Conservation (phyloP, 163 green algal species). For the Picocystis sp. region DNA sequence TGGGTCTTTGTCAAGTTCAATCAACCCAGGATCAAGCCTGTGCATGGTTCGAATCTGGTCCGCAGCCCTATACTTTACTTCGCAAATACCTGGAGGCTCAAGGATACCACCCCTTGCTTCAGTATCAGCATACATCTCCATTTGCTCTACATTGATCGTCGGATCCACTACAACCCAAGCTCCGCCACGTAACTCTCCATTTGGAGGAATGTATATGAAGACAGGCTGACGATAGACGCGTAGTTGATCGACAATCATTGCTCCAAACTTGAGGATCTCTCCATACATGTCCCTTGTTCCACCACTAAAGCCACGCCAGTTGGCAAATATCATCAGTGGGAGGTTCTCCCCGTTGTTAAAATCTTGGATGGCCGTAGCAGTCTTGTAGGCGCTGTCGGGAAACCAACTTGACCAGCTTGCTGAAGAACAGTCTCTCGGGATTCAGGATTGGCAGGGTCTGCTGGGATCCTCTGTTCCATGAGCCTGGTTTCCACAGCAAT, state of each 20-base stretch:
- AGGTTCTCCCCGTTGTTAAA: slow-evolving; percentile 79
- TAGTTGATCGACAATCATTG: slow-evolving; percentile 82
- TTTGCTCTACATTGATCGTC: slow-evolving; percentile 43
- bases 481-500: slow-evolving; percentile 82
- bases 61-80: slow-evolving; percentile 88
- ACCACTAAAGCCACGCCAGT: slow-evolving; percentile 96
- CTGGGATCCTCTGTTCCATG: slow-evolving; percentile 62
- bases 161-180: slow-evolving; percentile 97
- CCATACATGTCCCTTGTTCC: slow-evolving; percentile 95
- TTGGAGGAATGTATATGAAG: slow-evolving; percentile 88
- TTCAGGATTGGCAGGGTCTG: slow-evolving; percentile 73
- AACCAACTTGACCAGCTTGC: slow-evolving; percentile 89
- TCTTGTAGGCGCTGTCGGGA: slow-evolving; percentile 91
- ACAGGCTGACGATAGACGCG: slow-evolving; percentile 77
- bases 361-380: slow-evolving; percentile 89
- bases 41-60: slow-evolving; percentile 79
- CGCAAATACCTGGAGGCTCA: slow-evolving; percentile 88
- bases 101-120: slow-evolving; percentile 69
- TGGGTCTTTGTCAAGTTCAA: too few relatives aligned
- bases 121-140: slow-evolving; percentile 69
- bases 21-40: slow-evolving; percentile 16
- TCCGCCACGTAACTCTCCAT: slow-evolving; percentile 87
- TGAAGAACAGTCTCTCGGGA: slow-evolving; percentile 47
- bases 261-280: slow-evolving; percentile 71
- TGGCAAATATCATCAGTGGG: slow-evolving; percentile 92